Percentiles rank a stretch among this genome's conserved stretches.
Evolutionary conservation across 1,284 basidiomycete species (phyloP).

Genomic region (Cryptococcus sp.): DNA sequence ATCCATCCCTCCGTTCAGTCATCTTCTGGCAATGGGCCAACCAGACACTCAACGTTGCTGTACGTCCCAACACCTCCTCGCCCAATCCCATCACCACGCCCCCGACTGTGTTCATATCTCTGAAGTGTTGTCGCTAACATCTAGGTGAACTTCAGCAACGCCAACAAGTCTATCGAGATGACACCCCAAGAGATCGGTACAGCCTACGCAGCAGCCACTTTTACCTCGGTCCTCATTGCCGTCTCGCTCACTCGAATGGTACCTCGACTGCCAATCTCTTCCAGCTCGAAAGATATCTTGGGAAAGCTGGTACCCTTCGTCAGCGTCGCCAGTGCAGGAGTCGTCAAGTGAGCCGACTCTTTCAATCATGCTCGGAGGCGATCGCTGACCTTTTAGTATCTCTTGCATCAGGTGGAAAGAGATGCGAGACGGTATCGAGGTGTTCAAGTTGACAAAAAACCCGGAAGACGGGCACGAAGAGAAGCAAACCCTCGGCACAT

Average conservation of each 20-base stretch:
- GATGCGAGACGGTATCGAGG: conserved; percentile 52
- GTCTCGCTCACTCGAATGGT: conserved; percentile 51
- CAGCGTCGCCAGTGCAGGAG: conserved; percentile 50
- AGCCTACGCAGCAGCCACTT: conserved; percentile 52
- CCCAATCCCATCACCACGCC: too few relatives aligned
- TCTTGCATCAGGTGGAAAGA: conserved; percentile 55
- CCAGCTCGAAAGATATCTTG: conserved; percentile 41
- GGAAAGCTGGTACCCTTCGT: conserved; percentile 52
- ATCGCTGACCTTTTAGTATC: conserved; percentile 31
- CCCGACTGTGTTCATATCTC: too few relatives aligned
- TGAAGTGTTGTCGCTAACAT: too few relatives aligned
- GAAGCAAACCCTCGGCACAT: conserved; percentile 47
- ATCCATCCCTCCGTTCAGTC: conserved; percentile 43
- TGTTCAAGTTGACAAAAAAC: conserved; percentile 41
- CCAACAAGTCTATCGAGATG: conserved; percentile 51
- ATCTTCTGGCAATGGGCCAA: conserved; percentile 56
- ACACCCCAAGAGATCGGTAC: conserved; percentile 46
- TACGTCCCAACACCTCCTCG: conserved; percentile 4
- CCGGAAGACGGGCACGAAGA: conserved; percentile 29
- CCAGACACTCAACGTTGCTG: conserved; percentile 50
- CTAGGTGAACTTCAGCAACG: conserved; percentile 47
- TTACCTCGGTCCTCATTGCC: conserved; percentile 51
- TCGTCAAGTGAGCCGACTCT: conserved; percentile 45
- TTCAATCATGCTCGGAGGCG: not conserved
- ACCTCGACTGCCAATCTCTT: conserved; percentile 41